Percentiles rank a stretch among this genome's conserved stretches.
Evolutionary conservation across 495 filamentous ascomycete genomes (phyloP).

Genomic region (Podospora comata): DNA sequence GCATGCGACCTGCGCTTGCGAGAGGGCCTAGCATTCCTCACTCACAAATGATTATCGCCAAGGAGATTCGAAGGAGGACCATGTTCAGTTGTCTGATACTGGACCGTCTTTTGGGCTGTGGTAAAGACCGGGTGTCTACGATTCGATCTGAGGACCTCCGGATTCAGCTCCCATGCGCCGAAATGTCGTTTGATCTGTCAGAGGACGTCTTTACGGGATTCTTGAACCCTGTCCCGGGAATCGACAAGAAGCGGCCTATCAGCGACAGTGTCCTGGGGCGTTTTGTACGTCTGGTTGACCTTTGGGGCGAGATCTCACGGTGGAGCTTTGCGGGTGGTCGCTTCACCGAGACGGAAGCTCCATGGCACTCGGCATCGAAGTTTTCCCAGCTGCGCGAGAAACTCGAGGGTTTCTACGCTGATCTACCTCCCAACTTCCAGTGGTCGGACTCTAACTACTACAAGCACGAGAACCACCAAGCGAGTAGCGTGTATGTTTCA

Average conservation of each 20-base stretch:
- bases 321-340: constrained; percentile 74
- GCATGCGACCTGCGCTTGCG: constrained; percentile 25
- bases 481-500: constrained; percentile 68
- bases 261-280: constrained; percentile 66
- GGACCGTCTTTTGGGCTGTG: constrained; percentile 74
- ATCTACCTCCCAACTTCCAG: constrained; percentile 65
- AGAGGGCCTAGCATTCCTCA: constrained; percentile 20
- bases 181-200: constrained; percentile 64
- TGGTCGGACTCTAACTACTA: constrained; percentile 75
- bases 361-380: constrained; percentile 61
- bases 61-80: constrained; percentile 75
- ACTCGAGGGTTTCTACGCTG: constrained; percentile 63
- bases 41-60: constrained; percentile 58
- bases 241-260: constrained; percentile 36
- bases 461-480: constrained; percentile 73
- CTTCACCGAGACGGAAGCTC: constrained; percentile 56
- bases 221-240: constrained; percentile 33
- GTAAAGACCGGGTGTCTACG: constrained; percentile 69
- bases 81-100: constrained; percentile 86
- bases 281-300: constrained; percentile 71
- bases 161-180: constrained; percentile 64
- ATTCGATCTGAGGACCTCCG: constrained; percentile 63
- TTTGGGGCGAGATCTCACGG: constrained; percentile 74
- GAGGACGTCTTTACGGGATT: constrained; percentile 63
- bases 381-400: constrained; percentile 59